phyloP scores from a whole-genome alignment of 2,329 filamentous ascomycete genomes.

The Neofusicoccum sp. region DNA sequence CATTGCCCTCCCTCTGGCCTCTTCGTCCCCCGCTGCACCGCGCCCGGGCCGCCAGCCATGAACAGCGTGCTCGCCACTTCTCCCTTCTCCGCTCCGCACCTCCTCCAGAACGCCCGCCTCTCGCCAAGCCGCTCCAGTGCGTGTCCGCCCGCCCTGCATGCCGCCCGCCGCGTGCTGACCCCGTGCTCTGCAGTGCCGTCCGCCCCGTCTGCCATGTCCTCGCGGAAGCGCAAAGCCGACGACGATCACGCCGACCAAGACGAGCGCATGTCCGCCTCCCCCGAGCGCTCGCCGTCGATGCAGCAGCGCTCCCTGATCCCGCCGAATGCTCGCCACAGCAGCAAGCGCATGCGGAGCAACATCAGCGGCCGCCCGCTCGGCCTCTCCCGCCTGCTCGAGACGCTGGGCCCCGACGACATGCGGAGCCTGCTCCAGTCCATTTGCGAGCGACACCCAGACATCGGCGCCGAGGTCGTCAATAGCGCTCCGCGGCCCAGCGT shows the following conservation, averaged over 20 bases:
- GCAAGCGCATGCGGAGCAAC: constrained; percentile 66
- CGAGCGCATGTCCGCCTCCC: constrained; percentile 90
- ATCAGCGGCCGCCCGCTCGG: constrained; percentile 64
- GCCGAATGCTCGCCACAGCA: constrained; percentile 49
- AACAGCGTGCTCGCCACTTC: constrained; percentile 60
- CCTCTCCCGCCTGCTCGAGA: constrained; percentile 82
- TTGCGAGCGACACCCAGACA: constrained; percentile 83
- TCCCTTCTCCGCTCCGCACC: constrained; percentile 60
- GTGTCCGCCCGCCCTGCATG: constrained; percentile 27
- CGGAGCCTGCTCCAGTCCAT: constrained; percentile 84
- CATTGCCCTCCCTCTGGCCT: not conserved
- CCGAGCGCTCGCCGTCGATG: constrained; percentile 75
- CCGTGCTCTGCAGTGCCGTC: constrained; percentile 33
- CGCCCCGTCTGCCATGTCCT: constrained; percentile 44
- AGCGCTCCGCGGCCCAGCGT: constrained; percentile 86
- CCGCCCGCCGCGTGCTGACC: constrained; percentile 20
- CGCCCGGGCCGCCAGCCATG: constrained; percentile 43
- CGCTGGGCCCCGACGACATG: constrained; percentile 80
- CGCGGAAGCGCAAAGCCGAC: constrained; percentile 85
- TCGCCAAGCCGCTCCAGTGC: constrained; percentile 61
- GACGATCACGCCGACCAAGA: constrained; percentile 61
- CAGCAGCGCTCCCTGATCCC: constrained; percentile 63
- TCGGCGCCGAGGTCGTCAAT: constrained; percentile 79
- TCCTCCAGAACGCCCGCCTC: constrained; percentile 59
- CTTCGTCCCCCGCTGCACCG: constrained; percentile 1